phyloP scores from a whole-genome alignment of 352 stramenopile species.

The Hyaloperonospora brassicae region DNA sequence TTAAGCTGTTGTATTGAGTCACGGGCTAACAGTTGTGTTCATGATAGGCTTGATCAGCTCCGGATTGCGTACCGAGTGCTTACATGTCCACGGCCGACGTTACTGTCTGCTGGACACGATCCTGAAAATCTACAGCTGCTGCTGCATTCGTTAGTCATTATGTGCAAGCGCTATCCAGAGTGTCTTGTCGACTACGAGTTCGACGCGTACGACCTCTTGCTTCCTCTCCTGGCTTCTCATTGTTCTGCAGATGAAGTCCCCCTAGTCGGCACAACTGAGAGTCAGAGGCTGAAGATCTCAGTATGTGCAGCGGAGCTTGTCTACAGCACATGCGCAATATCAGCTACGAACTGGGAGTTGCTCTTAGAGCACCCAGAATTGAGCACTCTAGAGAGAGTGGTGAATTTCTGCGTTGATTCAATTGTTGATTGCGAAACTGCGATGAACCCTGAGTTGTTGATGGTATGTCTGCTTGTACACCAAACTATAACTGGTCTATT shows the following conservation, averaged over 20 bases:
- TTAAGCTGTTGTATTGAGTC: neutral
- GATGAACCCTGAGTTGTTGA: constrained; percentile 27
- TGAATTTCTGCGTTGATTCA: constrained; percentile 59
- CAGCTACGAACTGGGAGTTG: constrained; percentile 41
- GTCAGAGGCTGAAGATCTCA: constrained; percentile 51
- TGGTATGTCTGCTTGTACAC: constrained; percentile 56
- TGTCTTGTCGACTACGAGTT: constrained; percentile 54
- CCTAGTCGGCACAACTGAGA: constrained; percentile 33
- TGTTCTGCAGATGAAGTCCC: constrained; percentile 42
- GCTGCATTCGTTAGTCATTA: constrained; percentile 50
- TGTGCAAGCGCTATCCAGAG: constrained; percentile 55
- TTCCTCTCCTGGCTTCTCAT: constrained; percentile 49
- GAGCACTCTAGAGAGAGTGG: constrained; percentile 47
- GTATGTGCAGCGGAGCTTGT: constrained; percentile 56
- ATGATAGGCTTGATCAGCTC: constrained; percentile 31
- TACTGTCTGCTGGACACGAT: constrained; percentile 64
- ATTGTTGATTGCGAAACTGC: constrained; percentile 36
- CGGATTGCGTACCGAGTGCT: constrained; percentile 61
- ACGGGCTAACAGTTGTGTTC: constrained; percentile 5
- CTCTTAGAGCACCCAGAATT: constrained; percentile 45
- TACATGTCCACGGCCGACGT: constrained; percentile 51
- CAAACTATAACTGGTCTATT: constrained; percentile 66
- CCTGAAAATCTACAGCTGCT: constrained; percentile 62
- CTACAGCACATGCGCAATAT: constrained; percentile 60
- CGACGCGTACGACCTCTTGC: constrained; percentile 56